Evolutionary conservation across 805 yeast genomes (phyloP), one percentile per base, ranked within the genome.

Genomic region (Cyberlindnera meyerae): DNA sequence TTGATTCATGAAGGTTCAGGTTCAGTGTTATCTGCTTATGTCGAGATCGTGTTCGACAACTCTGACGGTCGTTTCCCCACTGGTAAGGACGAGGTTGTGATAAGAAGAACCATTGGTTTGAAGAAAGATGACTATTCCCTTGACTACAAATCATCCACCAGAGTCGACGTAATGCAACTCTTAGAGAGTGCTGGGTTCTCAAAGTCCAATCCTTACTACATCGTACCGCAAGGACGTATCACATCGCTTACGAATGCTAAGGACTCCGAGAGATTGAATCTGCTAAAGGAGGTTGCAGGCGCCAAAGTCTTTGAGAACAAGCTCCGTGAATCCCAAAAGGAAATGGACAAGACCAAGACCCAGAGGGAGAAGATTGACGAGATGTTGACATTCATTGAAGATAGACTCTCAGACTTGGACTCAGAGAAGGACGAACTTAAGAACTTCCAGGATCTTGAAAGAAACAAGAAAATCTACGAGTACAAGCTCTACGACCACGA

Each of bases 191-290:
- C 96, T 0, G 98, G 98, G 0, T 87, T 93, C 54, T 83, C 95
- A 0, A 72, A 83, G 43, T 77, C 87, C 6, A 89, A 88, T 46
- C 96, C 97, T 1, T 90, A 89, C 60, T 90, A 90, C 57, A 90
- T 93, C 48, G 97, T 93, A 5, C 97, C 98, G 1, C 98, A 93
- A 61, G 98, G 98, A 15, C 71, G 85, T 49, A 86, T 93, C 49
- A 82, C 96, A 1, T 71, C 84, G 0, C 67, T 93, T 41, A 90
- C 97, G 0, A 87, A 87, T 54, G 90, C 96, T 0, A 84, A 84
- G 49, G 96, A 88, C 54, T 54, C 74, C 3, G 96, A 89, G 54
- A 73, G 97, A 43, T 66, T 90, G 34, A 71, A 74, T 24, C 63
- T 89, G 27, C 64, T 93, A 48, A 88, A 90, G 48, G 96, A 88